A percentile compares a stretch with the other conserved stretches of the same genome.
Conservation (phyloP, 805 yeast species). For the Cyberlindnera xylosilytica region DNA sequence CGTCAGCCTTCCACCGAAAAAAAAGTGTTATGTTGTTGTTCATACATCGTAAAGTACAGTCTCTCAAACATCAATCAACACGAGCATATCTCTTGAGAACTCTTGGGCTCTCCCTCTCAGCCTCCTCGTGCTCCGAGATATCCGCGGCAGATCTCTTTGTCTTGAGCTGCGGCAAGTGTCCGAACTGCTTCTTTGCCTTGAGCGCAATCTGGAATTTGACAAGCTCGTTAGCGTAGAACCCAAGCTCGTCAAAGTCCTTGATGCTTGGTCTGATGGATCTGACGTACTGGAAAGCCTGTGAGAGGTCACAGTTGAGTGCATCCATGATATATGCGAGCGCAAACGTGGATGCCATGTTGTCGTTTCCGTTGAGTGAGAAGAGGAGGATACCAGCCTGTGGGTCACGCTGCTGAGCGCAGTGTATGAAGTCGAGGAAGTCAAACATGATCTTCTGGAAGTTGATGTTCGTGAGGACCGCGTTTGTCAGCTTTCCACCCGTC, state of each 20-base stretch:
- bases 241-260: conserved; percentile 22
- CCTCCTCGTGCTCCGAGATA: conserved; percentile 24
- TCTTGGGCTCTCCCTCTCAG: conserved; percentile 25
- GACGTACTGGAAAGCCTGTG: conserved; percentile 22
- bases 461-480: conserved; percentile 25
- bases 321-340: conserved; percentile 24
- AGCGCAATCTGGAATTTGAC: conserved; percentile 19
- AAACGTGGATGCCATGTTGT: conserved; percentile 24
- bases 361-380: conserved; percentile 29
- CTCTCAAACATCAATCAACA: neutral
- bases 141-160: conserved; percentile 26
- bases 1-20: neutral
- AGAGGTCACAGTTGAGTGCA: conserved; percentile 23
- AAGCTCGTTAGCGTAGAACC: conserved; percentile 24
- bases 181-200: conserved; percentile 23
- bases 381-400: conserved; percentile 26
- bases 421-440: conserved; percentile 22
- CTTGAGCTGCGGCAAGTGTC: conserved; percentile 10
- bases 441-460: conserved; percentile 24
- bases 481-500: conserved; percentile 22
- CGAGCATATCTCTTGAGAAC: conserved; percentile 21
- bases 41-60: too few relatives aligned
- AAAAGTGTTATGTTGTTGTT: too few relatives aligned
- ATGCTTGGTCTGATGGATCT: conserved; percentile 27
- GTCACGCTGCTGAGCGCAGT: conserved; percentile 21